A percentile compares a stretch with the other conserved stretches of the same genome.
phyloP scores from a whole-genome alignment of 768 basidiomycete genomes.

The Russula compacta region DNA sequence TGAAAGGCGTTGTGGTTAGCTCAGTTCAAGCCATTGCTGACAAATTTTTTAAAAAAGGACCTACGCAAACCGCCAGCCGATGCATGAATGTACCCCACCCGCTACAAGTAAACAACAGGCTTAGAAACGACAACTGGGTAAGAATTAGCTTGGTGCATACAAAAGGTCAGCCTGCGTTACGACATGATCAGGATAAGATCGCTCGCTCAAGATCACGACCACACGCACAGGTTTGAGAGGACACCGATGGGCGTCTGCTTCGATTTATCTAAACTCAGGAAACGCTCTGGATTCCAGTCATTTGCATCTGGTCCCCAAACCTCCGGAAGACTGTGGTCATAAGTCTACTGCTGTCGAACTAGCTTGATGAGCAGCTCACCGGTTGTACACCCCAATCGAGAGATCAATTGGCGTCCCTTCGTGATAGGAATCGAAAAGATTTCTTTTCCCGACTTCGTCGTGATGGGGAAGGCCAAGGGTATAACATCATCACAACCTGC shows the following conservation, averaged over 20 bases:
- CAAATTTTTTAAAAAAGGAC: not conserved
- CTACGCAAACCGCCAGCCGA: constrained; percentile 7
- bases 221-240: not conserved
- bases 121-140: not conserved
- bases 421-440: not conserved
- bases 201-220: not conserved
- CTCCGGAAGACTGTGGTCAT: not conserved
- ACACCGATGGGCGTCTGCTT: not conserved
- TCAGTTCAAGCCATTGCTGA: not conserved
- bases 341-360: not conserved
- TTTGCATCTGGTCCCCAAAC: constrained; percentile 1
- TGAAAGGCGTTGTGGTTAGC: not conserved
- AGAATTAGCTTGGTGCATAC: not conserved
- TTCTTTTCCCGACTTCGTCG: not conserved
- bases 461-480: constrained; percentile 14
- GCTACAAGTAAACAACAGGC: not conserved
- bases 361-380: not conserved
- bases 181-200: not conserved
- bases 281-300: not conserved
- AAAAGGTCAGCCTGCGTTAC: not conserved
- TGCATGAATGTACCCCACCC: not conserved
- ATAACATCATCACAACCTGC: constrained; percentile 19
- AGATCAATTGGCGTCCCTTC: not conserved
- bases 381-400: not conserved
- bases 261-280: not conserved